These are phyloP conservation scores for Tilletia walkeri DNA, from an alignment of 1,284 basidiomycete genomes.

Conservation along the genomic window DNA sequence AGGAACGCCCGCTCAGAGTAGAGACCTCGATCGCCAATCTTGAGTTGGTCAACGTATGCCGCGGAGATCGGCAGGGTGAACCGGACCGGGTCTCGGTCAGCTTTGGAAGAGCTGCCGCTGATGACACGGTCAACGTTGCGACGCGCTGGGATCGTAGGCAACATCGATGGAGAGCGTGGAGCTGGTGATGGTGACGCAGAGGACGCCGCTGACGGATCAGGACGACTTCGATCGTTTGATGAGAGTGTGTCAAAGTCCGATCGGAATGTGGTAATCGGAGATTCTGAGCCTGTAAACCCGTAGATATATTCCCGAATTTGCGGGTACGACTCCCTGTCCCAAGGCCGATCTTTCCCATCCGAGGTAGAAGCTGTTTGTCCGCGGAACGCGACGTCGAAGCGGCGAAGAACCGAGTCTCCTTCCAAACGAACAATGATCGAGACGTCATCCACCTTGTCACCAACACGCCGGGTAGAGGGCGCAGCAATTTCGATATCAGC, in stretches of 20 bases:
- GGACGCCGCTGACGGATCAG: background rate
- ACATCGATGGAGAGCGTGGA: background rate
- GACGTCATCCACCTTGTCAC: no score
- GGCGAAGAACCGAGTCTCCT: no score
- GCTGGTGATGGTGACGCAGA: background rate
- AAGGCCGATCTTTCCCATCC: background rate
- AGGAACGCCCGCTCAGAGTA: slow-evolving; percentile 48
- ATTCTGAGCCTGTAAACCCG: background rate
- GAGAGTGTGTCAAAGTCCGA: slow-evolving; percentile 42
- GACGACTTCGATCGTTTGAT: background rate
- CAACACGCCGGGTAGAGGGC: background rate
- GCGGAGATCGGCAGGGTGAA: background rate
- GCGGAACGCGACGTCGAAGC: no score
- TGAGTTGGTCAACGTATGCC: background rate
- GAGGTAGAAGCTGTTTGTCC: background rate
- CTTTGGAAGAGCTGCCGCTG: background rate
- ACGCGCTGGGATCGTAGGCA: background rate
- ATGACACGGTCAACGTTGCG: background rate
- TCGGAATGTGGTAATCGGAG: slow-evolving; percentile 35
- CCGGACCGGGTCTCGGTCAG: background rate
- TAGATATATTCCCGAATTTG: no score
- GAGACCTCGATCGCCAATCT: slow-evolving; percentile 18
- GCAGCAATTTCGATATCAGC: background rate
- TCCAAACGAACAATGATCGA: no score
- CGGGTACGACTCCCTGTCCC: background rate